These are phyloP conservation scores for Pilaira anomala DNA, from an alignment of 192 early-diverging fungal genomes.

Conservation along the genomic window DNA sequence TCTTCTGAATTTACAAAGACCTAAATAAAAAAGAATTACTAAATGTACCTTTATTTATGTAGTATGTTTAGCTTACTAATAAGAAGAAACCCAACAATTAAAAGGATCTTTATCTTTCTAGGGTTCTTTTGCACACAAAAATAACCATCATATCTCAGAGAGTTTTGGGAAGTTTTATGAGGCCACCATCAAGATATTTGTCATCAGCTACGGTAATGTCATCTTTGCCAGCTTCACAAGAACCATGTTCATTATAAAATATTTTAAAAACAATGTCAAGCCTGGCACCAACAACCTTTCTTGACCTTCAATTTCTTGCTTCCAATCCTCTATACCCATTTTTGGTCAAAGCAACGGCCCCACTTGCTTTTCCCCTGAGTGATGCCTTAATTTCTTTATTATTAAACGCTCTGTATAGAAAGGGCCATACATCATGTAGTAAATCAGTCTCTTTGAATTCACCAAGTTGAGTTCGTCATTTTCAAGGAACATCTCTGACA, in stretches of 20 bases:
- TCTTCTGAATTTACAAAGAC: too few relatives aligned
- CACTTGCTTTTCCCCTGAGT: background rate
- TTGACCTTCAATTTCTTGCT: background rate
- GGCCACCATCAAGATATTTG: slow-evolving; percentile 5
- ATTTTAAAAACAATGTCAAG: background rate
- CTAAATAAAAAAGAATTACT: slow-evolving; percentile 2
- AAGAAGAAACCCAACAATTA: slow-evolving; percentile 1
- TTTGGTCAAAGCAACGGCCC: slow-evolving; percentile 13
- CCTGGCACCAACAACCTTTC: background rate
- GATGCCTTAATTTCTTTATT: background rate
- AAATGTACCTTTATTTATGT: slow-evolving; percentile 6
- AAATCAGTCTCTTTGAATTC: slow-evolving; percentile 5
- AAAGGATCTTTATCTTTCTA: slow-evolving; percentile 1
- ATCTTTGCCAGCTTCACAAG: slow-evolving; percentile 2
- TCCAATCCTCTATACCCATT: slow-evolving; percentile 1
- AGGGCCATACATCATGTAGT: slow-evolving; percentile 3
- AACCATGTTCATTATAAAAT: background rate
- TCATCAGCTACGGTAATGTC: background rate
- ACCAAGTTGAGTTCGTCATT: background rate
- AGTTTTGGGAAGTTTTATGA: slow-evolving; percentile 6
- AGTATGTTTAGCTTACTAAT: slow-evolving; percentile 12
- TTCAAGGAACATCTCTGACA: background rate
- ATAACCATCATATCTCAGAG: slow-evolving; percentile 3
- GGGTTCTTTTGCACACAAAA: background rate
- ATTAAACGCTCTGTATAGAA: slow-evolving; percentile 6